A percentile compares a stretch with the other conserved stretches of the same genome.
These are phyloP conservation scores for Macrolepiota dolichaula DNA, from an alignment of 768 basidiomycete genomes.

Conservation along the genomic window DNA sequence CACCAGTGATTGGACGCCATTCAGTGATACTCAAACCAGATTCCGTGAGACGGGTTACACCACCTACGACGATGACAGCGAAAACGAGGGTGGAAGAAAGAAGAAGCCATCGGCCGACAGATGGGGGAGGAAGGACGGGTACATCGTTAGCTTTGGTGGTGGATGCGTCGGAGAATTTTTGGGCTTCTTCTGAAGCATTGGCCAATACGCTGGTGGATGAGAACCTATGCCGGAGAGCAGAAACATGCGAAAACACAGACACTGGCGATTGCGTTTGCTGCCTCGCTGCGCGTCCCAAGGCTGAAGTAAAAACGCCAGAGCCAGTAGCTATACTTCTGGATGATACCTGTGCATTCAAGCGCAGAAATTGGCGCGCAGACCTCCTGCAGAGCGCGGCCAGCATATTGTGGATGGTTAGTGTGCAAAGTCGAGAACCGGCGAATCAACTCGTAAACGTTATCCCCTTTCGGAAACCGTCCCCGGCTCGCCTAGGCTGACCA, in stretches of 20 bases:
- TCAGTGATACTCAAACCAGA: conserved; percentile 97
- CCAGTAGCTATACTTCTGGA: neutral
- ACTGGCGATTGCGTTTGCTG: neutral
- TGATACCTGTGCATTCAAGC: neutral
- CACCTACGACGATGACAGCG: conserved; percentile 92
- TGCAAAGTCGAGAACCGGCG: neutral
- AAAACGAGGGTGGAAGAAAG: conserved; percentile 83
- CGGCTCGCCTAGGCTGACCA: neutral
- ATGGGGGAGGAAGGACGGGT: conserved; percentile 61
- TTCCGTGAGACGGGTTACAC: conserved; percentile 94
- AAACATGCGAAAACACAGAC: neutral
- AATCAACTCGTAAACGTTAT: neutral
- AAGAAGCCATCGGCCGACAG: conserved; percentile 84
- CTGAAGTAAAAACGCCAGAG: neutral
- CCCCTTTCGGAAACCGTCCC: neutral
- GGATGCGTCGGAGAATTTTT: conserved; percentile 11
- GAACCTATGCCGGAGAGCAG: conserved; percentile 2
- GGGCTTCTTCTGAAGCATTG: conserved; percentile 10
- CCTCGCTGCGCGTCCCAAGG: neutral
- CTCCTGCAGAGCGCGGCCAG: conserved; percentile 4
- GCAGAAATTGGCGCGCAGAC: neutral
- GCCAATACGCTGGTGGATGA: neutral
- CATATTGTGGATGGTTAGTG: neutral
- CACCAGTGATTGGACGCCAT: conserved; percentile 91
- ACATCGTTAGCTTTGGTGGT: conserved; percentile 21